phyloP scores from a whole-genome alignment of 257 asterid species.

The Petrea volubilis region DNA sequence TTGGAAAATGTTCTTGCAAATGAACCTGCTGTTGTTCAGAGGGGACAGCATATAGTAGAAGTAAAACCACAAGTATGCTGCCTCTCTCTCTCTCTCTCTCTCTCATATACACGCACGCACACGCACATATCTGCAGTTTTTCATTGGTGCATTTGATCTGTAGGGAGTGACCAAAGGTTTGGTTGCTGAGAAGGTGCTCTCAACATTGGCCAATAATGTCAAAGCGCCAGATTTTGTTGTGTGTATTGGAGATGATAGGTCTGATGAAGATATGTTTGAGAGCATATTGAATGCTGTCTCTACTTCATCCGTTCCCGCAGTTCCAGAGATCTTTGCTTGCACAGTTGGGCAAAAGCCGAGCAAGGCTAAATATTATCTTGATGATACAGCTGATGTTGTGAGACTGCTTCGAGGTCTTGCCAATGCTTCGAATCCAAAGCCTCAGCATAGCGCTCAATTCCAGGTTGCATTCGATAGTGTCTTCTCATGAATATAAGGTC shows the following conservation, averaged over 20 bases:
- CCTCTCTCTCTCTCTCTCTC: neutral
- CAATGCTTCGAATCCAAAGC: constrained; percentile 61
- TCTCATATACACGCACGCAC: neutral
- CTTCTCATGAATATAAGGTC: constrained; percentile 27
- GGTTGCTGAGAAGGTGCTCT: constrained; percentile 73
- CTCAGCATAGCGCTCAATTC: constrained; percentile 45
- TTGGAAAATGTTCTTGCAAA: constrained; percentile 82
- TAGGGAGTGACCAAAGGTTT: constrained; percentile 93
- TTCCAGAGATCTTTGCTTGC: constrained; percentile 82
- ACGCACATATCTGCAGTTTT: neutral
- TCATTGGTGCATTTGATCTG: constrained; percentile 25
- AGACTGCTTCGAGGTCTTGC: constrained; percentile 71
- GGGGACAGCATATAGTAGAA: constrained; percentile 94
- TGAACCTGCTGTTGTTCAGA: constrained; percentile 87
- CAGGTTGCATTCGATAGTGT: constrained; percentile 57
- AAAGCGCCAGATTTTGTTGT: constrained; percentile 69
- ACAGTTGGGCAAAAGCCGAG: constrained; percentile 97
- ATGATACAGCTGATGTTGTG: constrained; percentile 73
- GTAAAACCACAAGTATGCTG: constrained; percentile 85
- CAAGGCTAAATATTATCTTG: constrained; percentile 90
- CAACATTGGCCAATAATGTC: constrained; percentile 46
- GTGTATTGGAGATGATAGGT: constrained; percentile 87
- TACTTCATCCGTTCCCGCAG: constrained; percentile 39
- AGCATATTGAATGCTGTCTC: constrained; percentile 58
- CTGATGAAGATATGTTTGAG: constrained; percentile 95